Evolutionary conservation across 1,139 yeast genomes (phyloP).

Genomic region (Casaregolazyma lundiana): DNA sequence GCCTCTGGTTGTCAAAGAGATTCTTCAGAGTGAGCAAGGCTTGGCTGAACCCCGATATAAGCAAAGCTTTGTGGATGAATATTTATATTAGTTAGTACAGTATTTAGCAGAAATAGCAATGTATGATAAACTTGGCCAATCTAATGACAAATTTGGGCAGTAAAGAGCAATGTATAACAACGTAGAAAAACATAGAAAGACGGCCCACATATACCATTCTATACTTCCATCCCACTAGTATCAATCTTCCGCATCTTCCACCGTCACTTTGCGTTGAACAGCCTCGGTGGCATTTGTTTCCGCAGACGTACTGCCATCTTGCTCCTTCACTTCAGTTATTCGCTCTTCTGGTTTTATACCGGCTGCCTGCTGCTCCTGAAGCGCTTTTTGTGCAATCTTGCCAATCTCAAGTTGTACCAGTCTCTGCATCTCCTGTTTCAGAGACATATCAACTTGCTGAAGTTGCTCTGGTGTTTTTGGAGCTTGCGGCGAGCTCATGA

Average conservation of each 20-base stretch:
- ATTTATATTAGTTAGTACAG: slow-evolving; percentile 13
- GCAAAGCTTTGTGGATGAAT: slow-evolving; percentile 21
- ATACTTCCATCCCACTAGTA: slow-evolving; percentile 6
- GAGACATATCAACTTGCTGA: slow-evolving; percentile 10
- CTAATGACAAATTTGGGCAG: too few species aligned
- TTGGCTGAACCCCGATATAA: slow-evolving; percentile 18
- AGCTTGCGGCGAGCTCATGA: slow-evolving; percentile 14
- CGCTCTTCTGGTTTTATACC: background rate
- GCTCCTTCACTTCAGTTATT: slow-evolving; percentile 4
- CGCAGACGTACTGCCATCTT: slow-evolving; percentile 6
- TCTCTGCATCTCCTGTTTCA: slow-evolving; percentile 12
- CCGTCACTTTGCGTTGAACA: slow-evolving; percentile 16
- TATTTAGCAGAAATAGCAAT: too few species aligned
- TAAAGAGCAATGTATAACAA: too few species aligned
- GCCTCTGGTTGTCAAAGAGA: slow-evolving; percentile 32
- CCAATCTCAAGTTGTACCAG: slow-evolving; percentile 7
- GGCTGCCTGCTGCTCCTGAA: slow-evolving; percentile 5
- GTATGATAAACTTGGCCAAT: too few species aligned
- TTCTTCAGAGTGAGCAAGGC: slow-evolving; percentile 25
- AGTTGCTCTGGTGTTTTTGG: slow-evolving; percentile 13
- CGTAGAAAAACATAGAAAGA: too few species aligned
- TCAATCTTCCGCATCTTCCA: slow-evolving; percentile 18
- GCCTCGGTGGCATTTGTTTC: slow-evolving; percentile 10
- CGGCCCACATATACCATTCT: too few species aligned
- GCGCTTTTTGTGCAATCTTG: slow-evolving; percentile 6